These are phyloP conservation scores for Dendrobium chrysotoxum DNA, from an alignment of 106 monocot species.

Conservation along the genomic window DNA sequence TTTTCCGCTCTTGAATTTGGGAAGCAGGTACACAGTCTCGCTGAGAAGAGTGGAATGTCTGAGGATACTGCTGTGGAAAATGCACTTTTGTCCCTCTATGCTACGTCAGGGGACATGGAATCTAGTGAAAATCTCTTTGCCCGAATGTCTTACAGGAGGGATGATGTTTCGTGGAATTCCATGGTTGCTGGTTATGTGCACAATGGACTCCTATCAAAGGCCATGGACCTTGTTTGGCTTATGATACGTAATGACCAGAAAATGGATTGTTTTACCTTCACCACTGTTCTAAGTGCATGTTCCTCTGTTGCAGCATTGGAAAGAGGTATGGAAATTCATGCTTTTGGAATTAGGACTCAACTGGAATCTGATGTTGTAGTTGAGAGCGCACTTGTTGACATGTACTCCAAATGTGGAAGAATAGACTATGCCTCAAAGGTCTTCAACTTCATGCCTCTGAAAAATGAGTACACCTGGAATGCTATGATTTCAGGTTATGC, in stretches of 20 bases:
- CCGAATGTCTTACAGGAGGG: constrained; percentile 50
- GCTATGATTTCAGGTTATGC: constrained; percentile 89
- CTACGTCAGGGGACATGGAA: constrained; percentile 58
- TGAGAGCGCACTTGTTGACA: constrained; percentile 77
- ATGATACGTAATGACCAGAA: constrained; percentile 57
- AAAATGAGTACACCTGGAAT: constrained; percentile 80
- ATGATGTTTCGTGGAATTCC: constrained; percentile 78
- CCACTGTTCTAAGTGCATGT: constrained; percentile 65
- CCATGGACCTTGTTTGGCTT: constrained; percentile 73
- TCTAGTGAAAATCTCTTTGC: constrained; percentile 50
- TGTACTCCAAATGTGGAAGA: constrained; percentile 88
- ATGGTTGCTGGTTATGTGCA: constrained; percentile 83
- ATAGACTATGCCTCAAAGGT: constrained; percentile 63
- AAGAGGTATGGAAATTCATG: constrained; percentile 84
- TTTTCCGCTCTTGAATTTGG: constrained; percentile 37
- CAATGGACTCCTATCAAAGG: constrained; percentile 51
- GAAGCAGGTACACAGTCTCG: constrained; percentile 46
- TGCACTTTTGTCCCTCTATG: constrained; percentile 66
- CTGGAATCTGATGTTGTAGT: constrained; percentile 58
- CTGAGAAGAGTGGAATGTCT: constrained; percentile 37
- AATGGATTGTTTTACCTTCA: constrained; percentile 60
- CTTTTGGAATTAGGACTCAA: constrained; percentile 37
- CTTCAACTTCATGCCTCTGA: constrained; percentile 51
- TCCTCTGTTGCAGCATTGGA: constrained; percentile 66
- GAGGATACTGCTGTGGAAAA: constrained; percentile 45